Base-by-base conservation (phyloP, 202 grass and related monocot species). In the Bolboschoenoplectus hybrid region DNA sequence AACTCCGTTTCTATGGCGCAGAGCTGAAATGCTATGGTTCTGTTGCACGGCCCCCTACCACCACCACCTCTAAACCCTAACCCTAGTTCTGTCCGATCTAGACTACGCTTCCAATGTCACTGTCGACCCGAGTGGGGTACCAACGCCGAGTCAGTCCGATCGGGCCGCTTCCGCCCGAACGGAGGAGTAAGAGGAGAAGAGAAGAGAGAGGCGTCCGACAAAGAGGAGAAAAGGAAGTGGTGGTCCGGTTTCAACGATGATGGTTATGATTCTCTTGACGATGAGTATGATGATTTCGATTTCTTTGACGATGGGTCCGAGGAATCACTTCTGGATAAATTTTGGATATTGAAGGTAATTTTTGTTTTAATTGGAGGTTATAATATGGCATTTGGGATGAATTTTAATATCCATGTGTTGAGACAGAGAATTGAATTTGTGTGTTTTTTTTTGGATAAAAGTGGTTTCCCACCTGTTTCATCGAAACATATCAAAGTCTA, bases 261-360 rank as follows among this genome's bases (percentile, higher is more conserved):
- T 66, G 81, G 49, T 53, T 70, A 83, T 70, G 81, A 83, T 83
- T 83, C 62, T 39, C 45, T 67, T 51, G 81, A 83, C 56, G 63
- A 83, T 82, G 80, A 82, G 26, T 36, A 53, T 82, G 80, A 66
- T 82, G 58, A 57, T 83, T 83, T 83, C 67, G 80, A 67, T 32
- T 34, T 75, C 9, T 82, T 82, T 51, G 57, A 46, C 67, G 53
- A 64, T 41, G 80, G n/a, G 38, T 39, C 41, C 4, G 47, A 68
- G 41, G 81, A 67, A n/a, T 69, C 63, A n/a, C 1, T 83, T 53
- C 56, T n/a, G 46, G 81, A 83, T 83, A 83, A 83, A 83, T 67
- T 83, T 69, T 83, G 81, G 81, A 83, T 83, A 49, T 16, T 83
- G 19, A 83, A 83, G 81, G 81, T 83, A 83, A 50, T 83, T 83